These are phyloP conservation scores for Fusarium denticulatum DNA, from an alignment of 2,329 filamentous ascomycete genomes.

Conservation along the genomic window DNA sequence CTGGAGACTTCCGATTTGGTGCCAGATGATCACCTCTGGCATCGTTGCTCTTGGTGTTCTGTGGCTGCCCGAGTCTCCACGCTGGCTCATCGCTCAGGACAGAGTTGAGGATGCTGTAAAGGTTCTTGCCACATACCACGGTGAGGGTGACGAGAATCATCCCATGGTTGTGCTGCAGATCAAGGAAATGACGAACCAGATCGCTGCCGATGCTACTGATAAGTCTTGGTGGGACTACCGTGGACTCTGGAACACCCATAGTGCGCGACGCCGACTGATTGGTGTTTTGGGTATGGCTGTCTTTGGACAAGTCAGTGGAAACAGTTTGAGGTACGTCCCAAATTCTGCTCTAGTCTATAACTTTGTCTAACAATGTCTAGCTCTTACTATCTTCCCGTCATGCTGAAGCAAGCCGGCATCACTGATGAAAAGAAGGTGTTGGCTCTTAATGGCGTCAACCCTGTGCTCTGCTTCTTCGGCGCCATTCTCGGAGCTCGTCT, in stretches of 20 bases:
- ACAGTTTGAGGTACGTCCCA: slow-evolving; percentile 49
- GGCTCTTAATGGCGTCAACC: slow-evolving; percentile 63
- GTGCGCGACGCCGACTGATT: slow-evolving; percentile 59
- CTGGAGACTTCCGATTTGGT: slow-evolving; percentile 63
- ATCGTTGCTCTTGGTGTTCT: slow-evolving; percentile 56
- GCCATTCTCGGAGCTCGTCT: slow-evolving; percentile 65
- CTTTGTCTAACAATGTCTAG: slow-evolving; percentile 6
- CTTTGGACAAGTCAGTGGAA: slow-evolving; percentile 64
- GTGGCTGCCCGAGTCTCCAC: slow-evolving; percentile 59
- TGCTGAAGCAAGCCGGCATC: slow-evolving; percentile 63
- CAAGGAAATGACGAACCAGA: slow-evolving; percentile 58
- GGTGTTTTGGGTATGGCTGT: slow-evolving; percentile 62
- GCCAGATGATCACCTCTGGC: slow-evolving; percentile 61
- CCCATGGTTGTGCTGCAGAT: slow-evolving; percentile 63
- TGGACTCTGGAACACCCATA: slow-evolving; percentile 61
- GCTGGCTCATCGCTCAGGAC: slow-evolving; percentile 57
- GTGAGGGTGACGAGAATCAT: slow-evolving; percentile 60
- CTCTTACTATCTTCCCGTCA: slow-evolving; percentile 66
- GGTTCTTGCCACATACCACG: slow-evolving; percentile 61
- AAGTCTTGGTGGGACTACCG: slow-evolving; percentile 67
- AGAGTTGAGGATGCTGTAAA: slow-evolving; percentile 51
- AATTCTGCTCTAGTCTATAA: accelerated
- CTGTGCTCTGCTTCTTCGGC: slow-evolving; percentile 61
- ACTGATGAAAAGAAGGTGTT: slow-evolving; percentile 57
- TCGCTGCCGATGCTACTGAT: slow-evolving; percentile 60